Percentiles rank a stretch among this genome's conserved stretches.
phyloP scores from a whole-genome alignment of 176 grass and related monocot genomes.

The Phoenix dactylifera region DNA sequence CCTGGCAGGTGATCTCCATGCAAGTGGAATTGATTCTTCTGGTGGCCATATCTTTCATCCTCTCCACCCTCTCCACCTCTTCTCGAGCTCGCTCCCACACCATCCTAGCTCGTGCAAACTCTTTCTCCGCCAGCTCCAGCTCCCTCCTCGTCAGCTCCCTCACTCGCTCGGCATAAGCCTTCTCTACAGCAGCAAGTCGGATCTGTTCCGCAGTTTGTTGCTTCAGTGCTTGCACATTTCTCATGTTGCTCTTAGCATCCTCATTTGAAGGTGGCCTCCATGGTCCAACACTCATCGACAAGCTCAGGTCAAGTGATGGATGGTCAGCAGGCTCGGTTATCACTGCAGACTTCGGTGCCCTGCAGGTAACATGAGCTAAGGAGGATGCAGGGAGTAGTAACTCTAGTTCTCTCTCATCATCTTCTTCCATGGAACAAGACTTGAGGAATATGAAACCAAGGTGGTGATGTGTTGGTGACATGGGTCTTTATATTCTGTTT shows the following conservation, averaged over 20 bases:
- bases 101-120: constrained; percentile 68
- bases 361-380: background rate
- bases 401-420: constrained; percentile 43
- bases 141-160: constrained; percentile 65
- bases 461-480: too few species aligned
- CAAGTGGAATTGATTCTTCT: constrained; percentile 51
- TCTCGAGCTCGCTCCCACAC: constrained; percentile 83
- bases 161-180: constrained; percentile 73
- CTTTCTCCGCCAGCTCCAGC: constrained; percentile 77
- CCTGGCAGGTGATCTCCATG: constrained; percentile 92
- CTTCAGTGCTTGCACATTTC: constrained; percentile 47
- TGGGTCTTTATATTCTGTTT: background rate
- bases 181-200: constrained; percentile 53
- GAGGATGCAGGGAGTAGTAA: constrained; percentile 40
- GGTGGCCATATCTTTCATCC: constrained; percentile 75
- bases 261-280: constrained; percentile 9
- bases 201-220: constrained; percentile 84
- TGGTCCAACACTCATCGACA: constrained; percentile 63
- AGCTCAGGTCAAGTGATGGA: constrained; percentile 53
- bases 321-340: constrained; percentile 1
- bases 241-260: constrained; percentile 8
- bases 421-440: constrained; percentile 47
- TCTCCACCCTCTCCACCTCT: constrained; percentile 86
- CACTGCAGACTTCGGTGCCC: background rate
- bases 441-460: too few species aligned